Evolutionary conservation across 2,329 filamentous ascomycete species (phyloP), one percentile per base, ranked within the genome.

Genomic region (Talaromyces rugulosus): DNA sequence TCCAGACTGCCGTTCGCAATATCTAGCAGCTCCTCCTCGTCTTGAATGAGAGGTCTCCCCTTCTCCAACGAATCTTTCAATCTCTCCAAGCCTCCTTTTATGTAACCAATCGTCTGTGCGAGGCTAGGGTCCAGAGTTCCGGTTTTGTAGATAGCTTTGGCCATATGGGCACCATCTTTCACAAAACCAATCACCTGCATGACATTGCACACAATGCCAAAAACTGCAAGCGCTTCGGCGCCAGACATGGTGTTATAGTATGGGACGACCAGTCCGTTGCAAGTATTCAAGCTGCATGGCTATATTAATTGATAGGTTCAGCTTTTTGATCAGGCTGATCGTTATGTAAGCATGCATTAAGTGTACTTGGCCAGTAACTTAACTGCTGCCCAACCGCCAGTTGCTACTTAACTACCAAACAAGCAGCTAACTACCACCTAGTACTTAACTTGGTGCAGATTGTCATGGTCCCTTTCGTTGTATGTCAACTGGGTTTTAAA

Each of bases 181-280:
- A 33, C 51, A 54, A 34, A 54, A 54, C 51, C 51, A 54, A 54
- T 54, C 51, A 54, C 51, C 16, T 54, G 51, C 51, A 54, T 54
- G 51, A 54, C 51, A 12, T 54, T 54, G 51, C 51, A 54, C 30
- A n/a, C 51, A 54, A 54, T 54, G 14, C 51, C 28, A 30, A 54
- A 54, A 54, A 33, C 28, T 33, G 51, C 51, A 54, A 54, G 51
- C 27, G 51, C 51, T 33, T 54, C 51, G 5, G 28, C 14, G 51
- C 51, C 51, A 54, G 51, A 54, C 51, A 54, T 54, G 30, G 51
- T 54, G 51, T 54, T 16, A 30, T 33, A 33, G 16, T 54, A 54
- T 33, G 30, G 51, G 23, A 52, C n/a, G 50, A 52, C 11, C 18
- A 14, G 50, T 52, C 23, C 11, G 50, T 27, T 52, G 50, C 18